Conservation (phyloP, 2,329 filamentous ascomycete species). For the Penicillium sp. region DNA sequence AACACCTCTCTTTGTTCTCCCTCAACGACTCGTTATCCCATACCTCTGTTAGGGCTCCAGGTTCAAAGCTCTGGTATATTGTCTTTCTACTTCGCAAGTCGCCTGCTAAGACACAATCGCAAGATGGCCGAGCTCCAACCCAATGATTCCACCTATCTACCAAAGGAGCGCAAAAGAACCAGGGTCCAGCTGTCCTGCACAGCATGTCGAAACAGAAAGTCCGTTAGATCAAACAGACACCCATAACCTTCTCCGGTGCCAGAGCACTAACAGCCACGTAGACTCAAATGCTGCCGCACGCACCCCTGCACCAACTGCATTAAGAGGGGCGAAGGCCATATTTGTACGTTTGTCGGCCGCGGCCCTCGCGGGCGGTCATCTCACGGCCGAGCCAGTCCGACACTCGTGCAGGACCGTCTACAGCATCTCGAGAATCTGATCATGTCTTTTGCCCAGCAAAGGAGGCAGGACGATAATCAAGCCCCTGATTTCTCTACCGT, state of each 20-base stretch:
- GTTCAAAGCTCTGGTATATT: not conserved
- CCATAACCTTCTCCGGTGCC: not conserved
- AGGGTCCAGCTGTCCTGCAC: slow-evolving; percentile 46
- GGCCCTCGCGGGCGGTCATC: slow-evolving; percentile 38
- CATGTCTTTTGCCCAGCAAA: slow-evolving; percentile 39
- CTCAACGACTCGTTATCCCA: not conserved
- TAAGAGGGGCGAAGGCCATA: slow-evolving; percentile 36
- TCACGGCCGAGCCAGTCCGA: slow-evolving; percentile 32
- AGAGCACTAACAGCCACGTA: slow-evolving; percentile 11
- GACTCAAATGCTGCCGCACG: slow-evolving; percentile 43
- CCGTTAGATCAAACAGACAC: slow-evolving; percentile 18
- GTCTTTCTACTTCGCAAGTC: not conserved
- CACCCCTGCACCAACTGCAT: slow-evolving; percentile 43
- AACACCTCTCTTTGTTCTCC: not conserved
- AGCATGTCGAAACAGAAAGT: slow-evolving; percentile 44
- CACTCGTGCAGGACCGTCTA: slow-evolving; percentile 40
- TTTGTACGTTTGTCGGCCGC: slow-evolving; percentile 42
- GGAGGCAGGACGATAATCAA: slow-evolving; percentile 23
- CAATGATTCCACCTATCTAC: not conserved
- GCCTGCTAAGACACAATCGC: not conserved
- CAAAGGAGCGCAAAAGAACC: slow-evolving; percentile 37
- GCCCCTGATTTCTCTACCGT: not conserved
- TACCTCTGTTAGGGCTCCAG: not conserved
- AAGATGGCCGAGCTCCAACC: slow-evolving; percentile 9
- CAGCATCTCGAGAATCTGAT: slow-evolving; percentile 45